Conservation (phyloP, 2,329 filamentous ascomycete species). For the Exophiala alcalophila region DNA sequence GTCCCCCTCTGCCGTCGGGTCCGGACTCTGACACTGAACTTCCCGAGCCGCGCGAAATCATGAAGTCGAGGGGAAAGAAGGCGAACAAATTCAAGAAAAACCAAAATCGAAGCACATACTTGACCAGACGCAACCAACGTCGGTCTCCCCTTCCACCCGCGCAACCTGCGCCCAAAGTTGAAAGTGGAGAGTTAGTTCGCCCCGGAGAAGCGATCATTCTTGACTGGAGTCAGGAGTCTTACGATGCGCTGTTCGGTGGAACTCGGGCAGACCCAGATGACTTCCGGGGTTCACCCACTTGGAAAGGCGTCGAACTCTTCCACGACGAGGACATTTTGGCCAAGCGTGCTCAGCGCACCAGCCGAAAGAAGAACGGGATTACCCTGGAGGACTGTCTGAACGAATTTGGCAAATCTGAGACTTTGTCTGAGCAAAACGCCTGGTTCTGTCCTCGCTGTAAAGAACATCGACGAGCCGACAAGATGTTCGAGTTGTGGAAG, state of each 20-base stretch:
- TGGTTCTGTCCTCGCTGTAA: slow-evolving; percentile 99
- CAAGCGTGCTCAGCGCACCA: slow-evolving; percentile 60
- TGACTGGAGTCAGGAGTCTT: slow-evolving; percentile 74
- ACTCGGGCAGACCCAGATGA: slow-evolving; percentile 45
- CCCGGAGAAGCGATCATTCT: slow-evolving; percentile 82
- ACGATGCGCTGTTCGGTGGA: slow-evolving; percentile 65
- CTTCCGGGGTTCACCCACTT: slow-evolving; percentile 60
- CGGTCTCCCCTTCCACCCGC: slow-evolving; percentile 21
- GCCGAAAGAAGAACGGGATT: slow-evolving; percentile 71
- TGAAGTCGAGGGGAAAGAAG: slow-evolving; percentile 21
- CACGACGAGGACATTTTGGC: slow-evolving; percentile 63
- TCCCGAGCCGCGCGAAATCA: slow-evolving; percentile 25
- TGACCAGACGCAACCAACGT: slow-evolving; percentile 20
- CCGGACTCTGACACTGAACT: slow-evolving; percentile 34
- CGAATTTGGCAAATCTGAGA: slow-evolving; percentile 91
- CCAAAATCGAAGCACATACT: slow-evolving; percentile 38
- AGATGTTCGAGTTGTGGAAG: slow-evolving; percentile 97
- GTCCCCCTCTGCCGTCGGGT: slow-evolving; percentile 26
- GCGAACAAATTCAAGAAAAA: slow-evolving; percentile 35
- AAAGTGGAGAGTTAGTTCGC: slow-evolving; percentile 60
- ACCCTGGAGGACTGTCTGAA: slow-evolving; percentile 86
- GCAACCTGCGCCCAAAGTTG: slow-evolving; percentile 20
- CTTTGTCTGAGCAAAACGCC: slow-evolving; percentile 89
- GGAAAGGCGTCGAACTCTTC: slow-evolving; percentile 50
- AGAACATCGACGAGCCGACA: slow-evolving; percentile 84